phyloP scores from a whole-genome alignment of 2,329 filamentous ascomycete species.

The Didymella glomerata region DNA sequence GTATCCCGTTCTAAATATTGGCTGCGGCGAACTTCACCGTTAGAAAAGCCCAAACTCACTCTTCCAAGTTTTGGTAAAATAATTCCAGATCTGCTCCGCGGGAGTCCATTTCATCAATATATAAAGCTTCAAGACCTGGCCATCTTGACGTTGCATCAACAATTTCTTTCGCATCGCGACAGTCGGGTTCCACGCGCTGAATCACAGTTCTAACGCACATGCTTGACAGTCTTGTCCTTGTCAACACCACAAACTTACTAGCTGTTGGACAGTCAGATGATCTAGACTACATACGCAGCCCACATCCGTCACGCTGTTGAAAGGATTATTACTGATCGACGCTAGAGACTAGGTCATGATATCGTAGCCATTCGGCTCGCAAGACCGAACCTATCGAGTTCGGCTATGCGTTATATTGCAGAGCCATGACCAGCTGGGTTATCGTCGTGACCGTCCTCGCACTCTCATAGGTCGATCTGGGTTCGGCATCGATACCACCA shows the following conservation, averaged over 20 bases:
- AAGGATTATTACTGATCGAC: background rate
- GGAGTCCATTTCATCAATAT: slow-evolving; percentile 1
- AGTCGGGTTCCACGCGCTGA: background rate
- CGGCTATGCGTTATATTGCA: background rate
- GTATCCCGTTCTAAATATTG: background rate
- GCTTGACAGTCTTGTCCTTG: background rate
- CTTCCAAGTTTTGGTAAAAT: slow-evolving; percentile 1
- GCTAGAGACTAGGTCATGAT: slow-evolving; percentile 2
- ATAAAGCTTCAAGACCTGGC: slow-evolving; percentile 5
- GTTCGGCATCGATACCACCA: background rate
- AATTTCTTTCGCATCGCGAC: background rate
- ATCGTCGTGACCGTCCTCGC: background rate
- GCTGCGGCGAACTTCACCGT: background rate
- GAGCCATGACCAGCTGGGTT: background rate
- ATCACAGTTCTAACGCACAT: background rate
- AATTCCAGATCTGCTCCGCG: slow-evolving; percentile 16
- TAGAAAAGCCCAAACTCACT: too few relatives aligned
- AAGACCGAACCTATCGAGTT: slow-evolving; percentile 10
- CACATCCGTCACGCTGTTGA: background rate
- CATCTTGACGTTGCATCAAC: too few relatives aligned
- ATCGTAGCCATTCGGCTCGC: slow-evolving; percentile 1
- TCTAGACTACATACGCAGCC: background rate
- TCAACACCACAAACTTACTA: background rate
- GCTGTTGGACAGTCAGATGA: background rate
- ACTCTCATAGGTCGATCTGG: slow-evolving; percentile 8